phyloP scores from a whole-genome alignment of 2,329 filamentous ascomycete genomes.

The Phyllosticta citribraziliensis region DNA sequence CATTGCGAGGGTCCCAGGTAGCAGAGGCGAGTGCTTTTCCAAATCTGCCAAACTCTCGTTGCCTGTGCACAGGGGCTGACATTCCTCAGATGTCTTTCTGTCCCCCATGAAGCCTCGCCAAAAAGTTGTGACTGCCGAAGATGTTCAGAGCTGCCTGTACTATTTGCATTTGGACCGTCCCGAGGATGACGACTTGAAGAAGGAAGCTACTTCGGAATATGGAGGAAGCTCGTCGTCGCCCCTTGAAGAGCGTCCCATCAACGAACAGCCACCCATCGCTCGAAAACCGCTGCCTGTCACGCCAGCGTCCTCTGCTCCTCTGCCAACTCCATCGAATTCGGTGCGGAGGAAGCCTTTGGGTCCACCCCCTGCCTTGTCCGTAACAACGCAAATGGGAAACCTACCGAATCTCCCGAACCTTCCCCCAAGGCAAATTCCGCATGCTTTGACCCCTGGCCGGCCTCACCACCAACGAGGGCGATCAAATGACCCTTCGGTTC shows the following conservation, averaged over 20 bases:
- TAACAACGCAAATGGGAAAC: constrained; percentile 18
- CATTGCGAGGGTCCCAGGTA: constrained; percentile 87
- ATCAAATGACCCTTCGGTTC: background rate
- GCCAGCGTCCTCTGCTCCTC: background rate
- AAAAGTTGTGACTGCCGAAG: constrained; percentile 80
- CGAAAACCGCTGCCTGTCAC: constrained; percentile 3
- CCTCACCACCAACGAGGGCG: constrained; percentile 1
- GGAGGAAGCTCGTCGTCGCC: background rate
- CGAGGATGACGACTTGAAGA: constrained; percentile 29
- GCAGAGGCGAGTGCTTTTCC: constrained; percentile 46
- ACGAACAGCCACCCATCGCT: constrained; percentile 2
- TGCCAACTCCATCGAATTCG: background rate
- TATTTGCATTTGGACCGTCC: constrained; percentile 72
- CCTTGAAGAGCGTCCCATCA: background rate
- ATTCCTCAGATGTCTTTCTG: constrained; percentile 67
- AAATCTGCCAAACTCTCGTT: constrained; percentile 10
- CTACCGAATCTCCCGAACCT: constrained; percentile 18
- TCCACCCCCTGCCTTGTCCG: constrained; percentile 18
- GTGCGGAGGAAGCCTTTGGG: constrained; percentile 2
- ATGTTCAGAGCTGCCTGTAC: constrained; percentile 81
- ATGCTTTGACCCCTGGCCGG: background rate
- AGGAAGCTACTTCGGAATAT: background rate
- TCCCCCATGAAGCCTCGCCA: constrained; percentile 81
- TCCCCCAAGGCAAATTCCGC: background rate
- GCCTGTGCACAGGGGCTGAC: constrained; percentile 3